These are phyloP conservation scores for Xylaria multiplex DNA, from an alignment of 2,329 filamentous ascomycete genomes.

Conservation along the genomic window DNA sequence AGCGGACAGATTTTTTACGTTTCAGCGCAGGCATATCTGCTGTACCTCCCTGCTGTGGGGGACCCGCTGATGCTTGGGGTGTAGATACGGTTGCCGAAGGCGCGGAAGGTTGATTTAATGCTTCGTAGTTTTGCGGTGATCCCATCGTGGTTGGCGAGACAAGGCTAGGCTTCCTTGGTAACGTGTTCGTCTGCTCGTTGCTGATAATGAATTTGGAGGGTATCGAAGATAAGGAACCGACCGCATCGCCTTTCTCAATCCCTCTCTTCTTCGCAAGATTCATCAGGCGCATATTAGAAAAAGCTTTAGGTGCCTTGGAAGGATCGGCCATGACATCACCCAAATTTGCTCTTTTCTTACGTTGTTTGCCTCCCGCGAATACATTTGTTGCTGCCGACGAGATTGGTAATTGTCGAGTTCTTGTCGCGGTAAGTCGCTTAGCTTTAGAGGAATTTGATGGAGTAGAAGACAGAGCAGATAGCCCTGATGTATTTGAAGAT, in stretches of 20 bases:
- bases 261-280: slow-evolving; percentile 56
- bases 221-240: slow-evolving; percentile 51
- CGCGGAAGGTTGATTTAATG: not conserved
- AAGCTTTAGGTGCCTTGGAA: slow-evolving; percentile 54
- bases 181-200: slow-evolving; percentile 31
- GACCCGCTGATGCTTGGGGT: slow-evolving; percentile 18
- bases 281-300: slow-evolving; percentile 51
- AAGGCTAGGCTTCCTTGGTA: slow-evolving; percentile 25
- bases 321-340: slow-evolving; percentile 55
- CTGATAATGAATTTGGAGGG: slow-evolving; percentile 46
- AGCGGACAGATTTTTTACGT: slow-evolving; percentile 53
- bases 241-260: slow-evolving; percentile 57
- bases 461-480: slow-evolving; percentile 16
- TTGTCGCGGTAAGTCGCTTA: slow-evolving; percentile 45
- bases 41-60: slow-evolving; percentile 7
- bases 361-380: slow-evolving; percentile 56
- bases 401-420: slow-evolving; percentile 37
- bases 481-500: slow-evolving; percentile 10
- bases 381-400: slow-evolving; percentile 52
- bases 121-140: slow-evolving; percentile 4
- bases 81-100: slow-evolving; percentile 7
- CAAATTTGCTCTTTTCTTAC: slow-evolving; percentile 52
- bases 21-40: slow-evolving; percentile 39
- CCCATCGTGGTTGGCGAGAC: slow-evolving; percentile 12
- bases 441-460: slow-evolving; percentile 40